Evolutionary conservation across 129 eudicot genomes (phyloP), one percentile per base, ranked within the genome.

Genomic region (Solidago caesia): DNA sequence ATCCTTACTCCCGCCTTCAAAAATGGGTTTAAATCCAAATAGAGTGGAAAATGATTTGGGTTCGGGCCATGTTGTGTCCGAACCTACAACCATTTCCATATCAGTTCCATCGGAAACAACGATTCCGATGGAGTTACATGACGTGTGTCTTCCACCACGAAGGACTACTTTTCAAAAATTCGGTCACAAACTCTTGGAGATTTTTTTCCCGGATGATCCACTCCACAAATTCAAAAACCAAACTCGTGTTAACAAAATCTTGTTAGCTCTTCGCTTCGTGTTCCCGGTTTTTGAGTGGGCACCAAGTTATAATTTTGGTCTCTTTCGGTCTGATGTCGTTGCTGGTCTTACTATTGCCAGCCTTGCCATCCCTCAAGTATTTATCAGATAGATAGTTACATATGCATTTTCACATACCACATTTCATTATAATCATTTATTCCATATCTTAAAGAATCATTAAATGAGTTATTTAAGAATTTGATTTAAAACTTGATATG

Each of bases 361-460:
- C 62, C 80, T 85, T 56, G 83, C 89, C 44, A 85, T 85, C 53
- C 89, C 89, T 49, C 89, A 85, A 85, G 89, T 84, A 74, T 16
- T 21, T 41, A 4, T 33, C 9, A 44, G 9, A 15, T 16, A n/a
- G 6, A 49, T 67, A 48, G n/a, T 21, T 72, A 4, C 41, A 56
- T 15, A 6, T 6, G 29, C 27, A n/a, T 44, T 11, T 39, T 15
- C 39, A 45, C 8, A 55, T 56, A 56, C 9, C 4, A 47, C 29
- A 26, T 70, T 29, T 41, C 0, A 41, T 6, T 8, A 25, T 62
- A 14, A 29, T 29, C 26, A 57, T 57, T 16, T 5, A 57, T 7
- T 16, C 16, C 63, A 57, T 57, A 39, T 8, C 13, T 15, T 49
- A 5, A n/a, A 47, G 9, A 21, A 53, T 29, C n/a, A 14, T 16